These are phyloP conservation scores for Eucalyptus erythrocorys DNA, from an alignment of 345 rosid species.

Conservation along the genomic window DNA sequence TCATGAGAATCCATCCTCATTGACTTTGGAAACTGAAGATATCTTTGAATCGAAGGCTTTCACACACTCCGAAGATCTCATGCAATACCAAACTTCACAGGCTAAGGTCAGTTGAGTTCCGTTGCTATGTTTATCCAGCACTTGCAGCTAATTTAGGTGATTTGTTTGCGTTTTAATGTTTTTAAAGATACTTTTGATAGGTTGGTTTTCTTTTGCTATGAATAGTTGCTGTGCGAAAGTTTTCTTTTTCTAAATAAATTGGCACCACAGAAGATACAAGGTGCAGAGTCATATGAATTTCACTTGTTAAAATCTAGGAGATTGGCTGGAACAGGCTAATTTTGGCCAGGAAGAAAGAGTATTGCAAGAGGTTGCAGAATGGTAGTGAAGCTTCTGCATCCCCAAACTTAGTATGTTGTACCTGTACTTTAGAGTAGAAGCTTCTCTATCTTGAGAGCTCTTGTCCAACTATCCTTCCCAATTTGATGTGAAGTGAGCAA, in stretches of 20 bases:
- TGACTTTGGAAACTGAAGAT: conserved; percentile 7
- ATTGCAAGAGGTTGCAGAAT: not conserved
- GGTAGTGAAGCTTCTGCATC: not conserved
- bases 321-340: not conserved
- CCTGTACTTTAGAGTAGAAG: not conserved
- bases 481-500: not conserved
- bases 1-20: conserved; percentile 5
- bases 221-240: not conserved
- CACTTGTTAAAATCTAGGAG: not conserved
- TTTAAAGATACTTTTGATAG: not conserved
- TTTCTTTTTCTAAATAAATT: not conserved
- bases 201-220: not conserved
- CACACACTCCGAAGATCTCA: conserved; percentile 11
- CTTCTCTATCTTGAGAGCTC: not conserved
- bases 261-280: not conserved
- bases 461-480: not conserved
- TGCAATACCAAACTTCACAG: conserved; percentile 12
- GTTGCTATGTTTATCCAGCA: not conserved
- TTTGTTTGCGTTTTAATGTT: not conserved
- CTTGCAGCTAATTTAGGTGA: not conserved
- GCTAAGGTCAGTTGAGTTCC: conserved; percentile 43
- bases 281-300: not conserved
- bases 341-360: not conserved
- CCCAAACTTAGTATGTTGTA: not conserved
- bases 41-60: conserved; percentile 5